Conservation (phyloP, 2,329 filamentous ascomycete genomes). For the Epichloe amarillans region DNA sequence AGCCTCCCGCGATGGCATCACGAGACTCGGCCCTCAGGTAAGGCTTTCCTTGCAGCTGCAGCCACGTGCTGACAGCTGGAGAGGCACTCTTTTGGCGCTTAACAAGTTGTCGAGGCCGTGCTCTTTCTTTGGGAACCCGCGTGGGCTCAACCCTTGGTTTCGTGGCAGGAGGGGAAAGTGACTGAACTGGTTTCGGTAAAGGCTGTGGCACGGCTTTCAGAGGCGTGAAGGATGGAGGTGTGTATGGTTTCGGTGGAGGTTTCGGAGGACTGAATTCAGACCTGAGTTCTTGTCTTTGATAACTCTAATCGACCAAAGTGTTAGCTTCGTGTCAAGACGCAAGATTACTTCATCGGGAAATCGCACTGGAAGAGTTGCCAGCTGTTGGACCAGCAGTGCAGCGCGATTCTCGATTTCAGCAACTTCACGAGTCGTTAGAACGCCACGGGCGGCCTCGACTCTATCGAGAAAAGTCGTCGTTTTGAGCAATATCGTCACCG, state of each 20-base stretch:
- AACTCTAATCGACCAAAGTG: background rate
- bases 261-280: background rate
- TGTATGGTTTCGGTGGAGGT: background rate
- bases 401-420: slow-evolving; percentile 9
- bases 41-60: slow-evolving; percentile 8
- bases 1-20: slow-evolving; percentile 15
- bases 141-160: background rate
- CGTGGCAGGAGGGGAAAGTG: background rate
- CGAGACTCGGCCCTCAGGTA: slow-evolving; percentile 16
- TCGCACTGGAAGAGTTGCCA: slow-evolving; percentile 12
- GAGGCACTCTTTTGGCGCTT: background rate
- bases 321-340: background rate
- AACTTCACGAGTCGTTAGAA: slow-evolving; percentile 9
- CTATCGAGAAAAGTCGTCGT: slow-evolving; percentile 12
- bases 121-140: background rate
- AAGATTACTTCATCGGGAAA: background rate
- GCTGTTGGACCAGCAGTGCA: slow-evolving; percentile 10
- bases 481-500: slow-evolving; percentile 13
- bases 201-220: background rate
- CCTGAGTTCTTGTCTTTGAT: background rate
- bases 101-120: background rate
- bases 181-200: background rate
- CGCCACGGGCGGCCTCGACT: slow-evolving; percentile 12
- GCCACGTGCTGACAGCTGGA: background rate
- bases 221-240: background rate